A percentile compares a stretch with the other conserved stretches of the same genome.
Evolutionary conservation across 495 filamentous ascomycete species (phyloP).

Genomic region (Tuber melanosporum): DNA sequence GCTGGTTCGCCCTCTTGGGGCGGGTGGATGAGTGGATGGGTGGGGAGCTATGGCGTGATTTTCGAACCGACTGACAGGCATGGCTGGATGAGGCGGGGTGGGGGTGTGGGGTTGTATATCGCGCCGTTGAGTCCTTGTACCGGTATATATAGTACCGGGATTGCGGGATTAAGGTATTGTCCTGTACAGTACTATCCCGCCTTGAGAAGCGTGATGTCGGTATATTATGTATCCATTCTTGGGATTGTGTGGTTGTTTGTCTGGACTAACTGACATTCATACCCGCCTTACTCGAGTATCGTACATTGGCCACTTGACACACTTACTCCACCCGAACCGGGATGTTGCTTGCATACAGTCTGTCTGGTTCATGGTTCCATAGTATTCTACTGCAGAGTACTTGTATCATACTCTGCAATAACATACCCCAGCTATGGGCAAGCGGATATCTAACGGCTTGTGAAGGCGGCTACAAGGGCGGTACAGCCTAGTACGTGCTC

Average conservation of each 20-base stretch:
- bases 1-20: background rate
- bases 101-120: background rate
- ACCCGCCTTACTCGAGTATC: background rate
- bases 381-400: background rate
- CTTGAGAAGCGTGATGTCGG: background rate
- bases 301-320: background rate
- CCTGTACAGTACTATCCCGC: background rate
- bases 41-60: background rate
- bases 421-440: background rate
- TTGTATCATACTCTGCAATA: background rate
- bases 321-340: background rate
- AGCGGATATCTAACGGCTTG: background rate
- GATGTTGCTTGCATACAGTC: background rate
- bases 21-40: background rate
- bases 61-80: background rate
- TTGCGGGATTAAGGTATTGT: background rate
- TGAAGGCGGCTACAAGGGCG: background rate
- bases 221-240: background rate
- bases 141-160: background rate
- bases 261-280: background rate
- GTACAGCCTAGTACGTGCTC: background rate
- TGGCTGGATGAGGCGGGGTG: background rate
- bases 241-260: background rate
- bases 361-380: background rate
- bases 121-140: background rate